Evolutionary conservation across 352 stramenopile genomes (phyloP), one percentile per base, ranked within the genome.

Genomic region (Globisporangium perplexum): DNA sequence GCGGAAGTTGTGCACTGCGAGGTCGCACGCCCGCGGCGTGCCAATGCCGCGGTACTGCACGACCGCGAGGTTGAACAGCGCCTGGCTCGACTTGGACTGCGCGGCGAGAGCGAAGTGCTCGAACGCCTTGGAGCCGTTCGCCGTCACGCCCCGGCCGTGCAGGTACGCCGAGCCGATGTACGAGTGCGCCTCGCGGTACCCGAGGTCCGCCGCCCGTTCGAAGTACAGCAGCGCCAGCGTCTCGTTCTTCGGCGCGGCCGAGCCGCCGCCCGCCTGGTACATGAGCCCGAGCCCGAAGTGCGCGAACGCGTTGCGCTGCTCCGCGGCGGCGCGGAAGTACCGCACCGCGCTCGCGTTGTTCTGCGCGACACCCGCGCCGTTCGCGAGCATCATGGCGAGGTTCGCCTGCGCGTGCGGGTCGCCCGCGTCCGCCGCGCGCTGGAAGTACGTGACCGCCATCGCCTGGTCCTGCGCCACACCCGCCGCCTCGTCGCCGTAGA

Each of bases 11-110:
- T 72, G 55, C 28, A 90, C 38, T 0, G 82, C 77, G 12, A 50
- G 49, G 1, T 46, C 47, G 45, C 82, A 93, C 10, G 72, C 83
- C 17, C 55, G 55, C 12, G 65, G 57, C 5, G 73, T 86, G 3
- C 79, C 79, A 20, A 80, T 59, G 28, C 78, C 82, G 24, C 60
- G 67, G 52, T 74, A 90, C 54, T 90, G 72, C 82, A 93, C 83
- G 35, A 88, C 67, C 3, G 71, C 82, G n/a, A 90, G 53, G 45
- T 90, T 87, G 55, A 88, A 86, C 15, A 86, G 42, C 14, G 77
- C 65, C 44, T 84, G 74, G 31, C 66, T 81, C 7, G 75, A 85
- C 49, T 79, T 51, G 1, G 66, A 68, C 26, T 59, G 63, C 1
- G 71, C 69, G n/a, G 82, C 82, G 17, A 77, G 59, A 35, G 67